phyloP scores from a whole-genome alignment of 2,329 filamentous ascomycete species.

The Purpureocillium takamizusanense region DNA sequence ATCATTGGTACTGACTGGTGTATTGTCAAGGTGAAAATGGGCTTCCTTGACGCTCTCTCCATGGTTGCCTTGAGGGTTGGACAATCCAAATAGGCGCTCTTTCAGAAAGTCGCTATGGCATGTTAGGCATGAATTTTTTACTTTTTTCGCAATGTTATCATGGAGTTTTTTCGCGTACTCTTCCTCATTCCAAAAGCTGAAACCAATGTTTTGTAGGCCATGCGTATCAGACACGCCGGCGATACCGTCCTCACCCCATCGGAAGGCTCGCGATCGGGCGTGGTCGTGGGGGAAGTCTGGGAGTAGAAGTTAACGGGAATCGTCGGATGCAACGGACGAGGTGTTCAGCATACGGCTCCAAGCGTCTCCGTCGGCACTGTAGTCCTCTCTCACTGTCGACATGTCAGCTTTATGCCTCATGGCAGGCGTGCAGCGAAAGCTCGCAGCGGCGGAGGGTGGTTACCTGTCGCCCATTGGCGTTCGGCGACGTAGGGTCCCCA shows the following conservation, averaged over 20 bases:
- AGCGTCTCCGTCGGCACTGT: conserved; percentile 79
- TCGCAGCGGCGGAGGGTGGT: conserved; percentile 16
- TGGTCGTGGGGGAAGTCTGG: conserved; percentile 90
- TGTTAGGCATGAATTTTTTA: conserved; percentile 26
- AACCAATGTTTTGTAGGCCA: conserved; percentile 83
- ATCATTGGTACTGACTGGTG: conserved; percentile 51
- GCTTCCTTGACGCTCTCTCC: conserved; percentile 95
- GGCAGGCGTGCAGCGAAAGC: not conserved
- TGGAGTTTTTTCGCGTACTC: conserved; percentile 48
- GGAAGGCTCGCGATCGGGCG: conserved; percentile 77
- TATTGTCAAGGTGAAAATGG: conserved; percentile 95
- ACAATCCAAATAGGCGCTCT: conserved; percentile 88
- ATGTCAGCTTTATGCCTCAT: conserved; percentile 13
- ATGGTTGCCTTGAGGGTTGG: conserved; percentile 94
- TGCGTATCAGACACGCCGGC: conserved; percentile 89
- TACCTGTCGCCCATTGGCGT: conserved; percentile 90
- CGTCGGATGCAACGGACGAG: conserved; percentile 1
- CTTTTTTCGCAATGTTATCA: not conserved
- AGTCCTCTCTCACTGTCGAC: conserved; percentile 71
- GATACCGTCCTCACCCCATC: conserved; percentile 97
- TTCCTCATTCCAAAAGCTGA: conserved; percentile 96
- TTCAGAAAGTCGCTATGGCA: conserved; percentile 72
- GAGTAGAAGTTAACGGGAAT: conserved; percentile 6
- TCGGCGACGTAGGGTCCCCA: conserved; percentile 94
- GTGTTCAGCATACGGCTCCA: conserved; percentile 70